Conservation (phyloP, 371 early-diverging fungal species). For the Apophysomyces elegans region DNA sequence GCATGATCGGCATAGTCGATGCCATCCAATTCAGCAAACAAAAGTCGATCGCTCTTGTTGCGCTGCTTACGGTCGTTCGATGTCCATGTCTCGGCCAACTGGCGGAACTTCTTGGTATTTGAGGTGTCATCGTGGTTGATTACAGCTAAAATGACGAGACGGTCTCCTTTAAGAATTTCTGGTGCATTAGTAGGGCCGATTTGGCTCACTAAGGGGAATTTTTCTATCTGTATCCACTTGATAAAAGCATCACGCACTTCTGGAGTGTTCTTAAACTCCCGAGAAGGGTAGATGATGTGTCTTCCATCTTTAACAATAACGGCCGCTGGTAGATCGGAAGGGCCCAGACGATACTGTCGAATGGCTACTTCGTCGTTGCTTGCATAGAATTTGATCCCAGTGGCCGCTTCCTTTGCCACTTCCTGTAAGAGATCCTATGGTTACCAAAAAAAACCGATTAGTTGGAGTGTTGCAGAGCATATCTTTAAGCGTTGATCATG, state of each 20-base stretch:
- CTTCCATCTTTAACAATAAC: conserved; percentile 46
- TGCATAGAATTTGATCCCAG: conserved; percentile 37
- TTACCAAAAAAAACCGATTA: background rate
- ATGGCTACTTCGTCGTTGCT: conserved; percentile 32
- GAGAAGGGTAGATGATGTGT: conserved; percentile 26
- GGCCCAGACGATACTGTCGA: conserved; percentile 24
- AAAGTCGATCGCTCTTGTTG: conserved; percentile 17
- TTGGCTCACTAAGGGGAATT: conserved; percentile 41
- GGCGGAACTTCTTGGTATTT: conserved; percentile 27
- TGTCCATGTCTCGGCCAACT: conserved; percentile 11
- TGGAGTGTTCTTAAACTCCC: conserved; percentile 31
- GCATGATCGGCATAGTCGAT: conserved; percentile 27
- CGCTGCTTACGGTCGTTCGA: conserved; percentile 8
- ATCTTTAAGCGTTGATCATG: conserved; percentile 13
- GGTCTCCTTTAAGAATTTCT: conserved; percentile 34
- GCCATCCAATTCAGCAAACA: conserved; percentile 31
- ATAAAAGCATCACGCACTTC: conserved; percentile 23
- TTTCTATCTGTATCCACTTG: conserved; percentile 44
- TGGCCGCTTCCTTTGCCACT: conserved; percentile 27
- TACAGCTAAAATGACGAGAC: conserved; percentile 35
- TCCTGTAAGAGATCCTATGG: conserved; percentile 29
- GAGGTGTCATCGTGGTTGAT: conserved; percentile 23
- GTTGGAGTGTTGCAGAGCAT: conserved; percentile 9
- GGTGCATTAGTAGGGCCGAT: conserved; percentile 38
- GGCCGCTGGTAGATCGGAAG: conserved; percentile 31